Conservation (phyloP, 768 basidiomycete genomes). For the Nevesoporus exiguus region DNA sequence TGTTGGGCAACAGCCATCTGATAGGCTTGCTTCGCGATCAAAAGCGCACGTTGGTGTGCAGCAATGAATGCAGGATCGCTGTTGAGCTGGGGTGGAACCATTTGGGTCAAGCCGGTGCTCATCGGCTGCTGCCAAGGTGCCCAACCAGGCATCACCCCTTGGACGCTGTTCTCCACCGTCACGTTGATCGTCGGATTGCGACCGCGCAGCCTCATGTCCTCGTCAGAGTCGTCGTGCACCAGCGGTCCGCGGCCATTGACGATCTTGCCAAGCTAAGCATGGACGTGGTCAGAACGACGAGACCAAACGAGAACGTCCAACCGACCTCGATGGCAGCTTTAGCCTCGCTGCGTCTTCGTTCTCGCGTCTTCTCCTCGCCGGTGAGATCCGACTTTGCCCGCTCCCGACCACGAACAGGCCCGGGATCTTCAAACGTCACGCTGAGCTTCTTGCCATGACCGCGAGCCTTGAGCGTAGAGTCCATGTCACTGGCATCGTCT, state of each 20-base stretch:
- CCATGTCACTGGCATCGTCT: constrained; percentile 22
- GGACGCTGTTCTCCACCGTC: constrained; percentile 32
- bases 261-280: constrained; percentile 73
- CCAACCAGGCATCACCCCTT: constrained; percentile 35
- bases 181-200: constrained; percentile 35
- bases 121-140: constrained; percentile 29
- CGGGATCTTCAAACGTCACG: constrained; percentile 65
- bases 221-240: constrained; percentile 47
- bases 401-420: constrained; percentile 29
- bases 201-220: constrained; percentile 29
- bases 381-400: constrained; percentile 30
- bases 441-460: constrained; percentile 53
- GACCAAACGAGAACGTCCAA: neutral
- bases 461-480: constrained; percentile 28
- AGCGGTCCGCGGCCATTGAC: constrained; percentile 74
- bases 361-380: constrained; percentile 57
- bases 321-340: constrained; percentile 81
- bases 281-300: constrained; percentile 5
- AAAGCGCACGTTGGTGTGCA: constrained; percentile 86
- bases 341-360: constrained; percentile 78
- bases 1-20: constrained; percentile 90
- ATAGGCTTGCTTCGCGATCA: constrained; percentile 84
- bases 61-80: constrained; percentile 58
- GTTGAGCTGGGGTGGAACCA: constrained; percentile 40
- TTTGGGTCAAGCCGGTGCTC: constrained; percentile 20